phyloP scores from a whole-genome alignment of 345 rosid genomes.

The Citrus hindsii region DNA sequence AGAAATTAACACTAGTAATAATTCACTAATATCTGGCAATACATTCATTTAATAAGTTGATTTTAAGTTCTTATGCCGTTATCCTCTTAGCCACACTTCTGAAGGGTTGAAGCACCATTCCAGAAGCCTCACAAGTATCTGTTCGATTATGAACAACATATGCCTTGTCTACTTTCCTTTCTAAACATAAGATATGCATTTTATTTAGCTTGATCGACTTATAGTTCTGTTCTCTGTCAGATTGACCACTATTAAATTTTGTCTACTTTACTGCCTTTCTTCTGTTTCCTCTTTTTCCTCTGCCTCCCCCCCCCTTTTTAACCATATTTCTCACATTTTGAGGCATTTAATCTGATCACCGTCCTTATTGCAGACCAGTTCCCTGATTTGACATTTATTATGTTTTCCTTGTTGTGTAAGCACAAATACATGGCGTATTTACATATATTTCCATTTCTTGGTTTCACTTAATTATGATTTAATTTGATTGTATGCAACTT shows the following conservation, averaged over 20 bases:
- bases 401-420: not conserved
- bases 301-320: too few species aligned
- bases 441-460: not conserved
- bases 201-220: not conserved
- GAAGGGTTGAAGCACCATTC: not conserved
- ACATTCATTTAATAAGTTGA: not conserved
- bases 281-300: not conserved
- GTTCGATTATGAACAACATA: not conserved
- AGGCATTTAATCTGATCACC: not conserved
- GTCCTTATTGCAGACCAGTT: not conserved
- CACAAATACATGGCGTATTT: not conserved
- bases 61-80: not conserved
- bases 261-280: not conserved
- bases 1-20: not conserved
- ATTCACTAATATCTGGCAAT: not conserved
- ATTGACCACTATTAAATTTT: not conserved
- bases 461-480: not conserved
- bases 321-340: not conserved
- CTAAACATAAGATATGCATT: not conserved
- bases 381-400: not conserved
- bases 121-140: not conserved
- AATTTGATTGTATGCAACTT: constrained; percentile 3
- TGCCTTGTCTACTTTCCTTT: not conserved
- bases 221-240: not conserved
- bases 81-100: not conserved